These are phyloP conservation scores for Viola pubescens DNA, from an alignment of 441 rosid species.

Conservation along the genomic window DNA sequence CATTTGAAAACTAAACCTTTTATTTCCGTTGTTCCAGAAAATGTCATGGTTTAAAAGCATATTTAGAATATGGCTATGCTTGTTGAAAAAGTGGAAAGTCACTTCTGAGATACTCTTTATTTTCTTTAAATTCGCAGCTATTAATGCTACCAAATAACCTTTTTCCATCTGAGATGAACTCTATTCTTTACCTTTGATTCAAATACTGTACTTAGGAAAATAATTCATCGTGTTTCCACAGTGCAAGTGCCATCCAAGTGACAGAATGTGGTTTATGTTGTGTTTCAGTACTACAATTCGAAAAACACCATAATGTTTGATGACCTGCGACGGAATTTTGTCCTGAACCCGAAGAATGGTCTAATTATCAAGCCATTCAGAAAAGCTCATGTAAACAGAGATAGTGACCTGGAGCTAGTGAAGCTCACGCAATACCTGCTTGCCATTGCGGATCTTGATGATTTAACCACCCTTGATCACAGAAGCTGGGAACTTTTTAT, in stretches of 20 bases:
- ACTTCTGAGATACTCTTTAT: too few relatives aligned
- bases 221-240: neutral
- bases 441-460: slow-evolving; percentile 77
- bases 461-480: slow-evolving; percentile 67
- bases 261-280: slow-evolving; percentile 9
- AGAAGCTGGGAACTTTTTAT: slow-evolving; percentile 59
- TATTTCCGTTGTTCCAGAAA: too few relatives aligned
- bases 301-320: slow-evolving; percentile 63
- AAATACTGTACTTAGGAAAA: too few relatives aligned
- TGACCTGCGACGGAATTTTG: slow-evolving; percentile 77
- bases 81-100: too few relatives aligned
- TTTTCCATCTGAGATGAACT: too few relatives aligned
- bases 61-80: too few relatives aligned
- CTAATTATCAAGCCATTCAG: slow-evolving; percentile 73
- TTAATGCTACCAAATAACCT: too few relatives aligned
- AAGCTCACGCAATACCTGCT: slow-evolving; percentile 81
- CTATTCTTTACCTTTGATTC: too few relatives aligned
- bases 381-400: slow-evolving; percentile 85
- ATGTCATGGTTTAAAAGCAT: too few relatives aligned
- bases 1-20: too few relatives aligned
- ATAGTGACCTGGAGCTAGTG: slow-evolving; percentile 76
- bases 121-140: too few relatives aligned
- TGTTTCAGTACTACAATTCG: slow-evolving; percentile 47
- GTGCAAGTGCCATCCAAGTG: neutral
- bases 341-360: slow-evolving; percentile 77